Percentiles rank a stretch among this genome's conserved stretches.
phyloP scores from a whole-genome alignment of 345 rosid species.

The Ceriops zippeliana region DNA sequence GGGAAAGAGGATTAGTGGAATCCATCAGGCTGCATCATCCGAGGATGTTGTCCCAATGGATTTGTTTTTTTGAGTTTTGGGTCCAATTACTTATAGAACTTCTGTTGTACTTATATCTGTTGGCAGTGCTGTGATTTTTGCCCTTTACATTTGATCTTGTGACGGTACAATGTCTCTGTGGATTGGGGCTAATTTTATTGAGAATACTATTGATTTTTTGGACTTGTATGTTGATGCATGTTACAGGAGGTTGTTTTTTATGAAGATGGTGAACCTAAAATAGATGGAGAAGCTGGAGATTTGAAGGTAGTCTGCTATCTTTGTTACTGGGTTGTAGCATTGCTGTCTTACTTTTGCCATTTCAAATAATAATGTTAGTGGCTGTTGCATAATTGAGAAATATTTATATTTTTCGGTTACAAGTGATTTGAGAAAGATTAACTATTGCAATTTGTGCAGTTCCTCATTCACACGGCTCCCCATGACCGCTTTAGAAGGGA shows the following conservation, averaged over 20 bases:
- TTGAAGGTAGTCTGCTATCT: slow-evolving; percentile 51
- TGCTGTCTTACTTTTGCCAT: neutral
- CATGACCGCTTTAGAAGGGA: slow-evolving; percentile 80
- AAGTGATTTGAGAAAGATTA: neutral
- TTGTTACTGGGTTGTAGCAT: neutral
- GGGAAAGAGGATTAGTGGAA: too few species aligned
- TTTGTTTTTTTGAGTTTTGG: too few species aligned
- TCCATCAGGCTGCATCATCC: too few species aligned
- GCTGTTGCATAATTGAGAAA: too few species aligned
- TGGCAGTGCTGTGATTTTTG: neutral
- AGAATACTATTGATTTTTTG: neutral
- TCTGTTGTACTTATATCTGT: neutral
- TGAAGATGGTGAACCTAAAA: slow-evolving; percentile 92
- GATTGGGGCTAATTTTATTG: neutral
- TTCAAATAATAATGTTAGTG: too few species aligned
- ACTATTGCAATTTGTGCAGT: slow-evolving; percentile 42
- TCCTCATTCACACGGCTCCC: slow-evolving; percentile 82
- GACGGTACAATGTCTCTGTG: neutral
- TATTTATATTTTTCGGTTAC: neutral
- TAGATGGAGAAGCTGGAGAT: slow-evolving; percentile 98
- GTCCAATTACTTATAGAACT: too few species aligned
- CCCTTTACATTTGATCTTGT: neutral
- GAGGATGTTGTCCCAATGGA: too few species aligned
- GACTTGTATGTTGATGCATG: slow-evolving; percentile 12
- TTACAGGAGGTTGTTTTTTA: slow-evolving; percentile 88